These are phyloP conservation scores for Triticum turgidum DNA, from an alignment of 176 grass and related monocot genomes.

Conservation along the genomic window DNA sequence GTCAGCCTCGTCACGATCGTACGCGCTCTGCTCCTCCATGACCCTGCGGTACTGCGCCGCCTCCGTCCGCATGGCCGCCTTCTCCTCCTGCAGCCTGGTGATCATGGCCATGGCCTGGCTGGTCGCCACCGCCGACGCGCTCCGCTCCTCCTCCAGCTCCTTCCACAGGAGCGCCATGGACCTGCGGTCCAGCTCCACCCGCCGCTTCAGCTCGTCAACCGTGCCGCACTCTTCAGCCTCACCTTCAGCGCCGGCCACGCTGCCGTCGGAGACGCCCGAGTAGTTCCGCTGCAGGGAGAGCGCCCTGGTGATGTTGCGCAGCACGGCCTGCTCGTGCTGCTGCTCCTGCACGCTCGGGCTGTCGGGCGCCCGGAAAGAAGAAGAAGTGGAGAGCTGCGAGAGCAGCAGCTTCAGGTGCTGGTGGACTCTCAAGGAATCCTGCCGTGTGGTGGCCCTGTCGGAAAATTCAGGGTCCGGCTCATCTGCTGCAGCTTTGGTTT, in stretches of 20 bases:
- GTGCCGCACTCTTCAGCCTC: slow-evolving; percentile 42
- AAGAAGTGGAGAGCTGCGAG: slow-evolving; percentile 52
- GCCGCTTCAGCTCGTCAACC: slow-evolving; percentile 56
- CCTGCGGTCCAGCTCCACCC: slow-evolving; percentile 60
- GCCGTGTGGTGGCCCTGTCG: slow-evolving; percentile 35
- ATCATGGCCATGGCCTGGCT: slow-evolving; percentile 97
- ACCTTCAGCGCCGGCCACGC: slow-evolving; percentile 20
- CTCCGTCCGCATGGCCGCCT: slow-evolving; percentile 80
- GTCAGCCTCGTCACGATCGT: slow-evolving; percentile 60
- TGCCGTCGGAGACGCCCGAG: slow-evolving; percentile 48
- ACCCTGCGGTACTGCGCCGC: slow-evolving; percentile 68
- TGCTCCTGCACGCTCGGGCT: slow-evolving; percentile 42
- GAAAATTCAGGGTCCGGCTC: slow-evolving; percentile 26
- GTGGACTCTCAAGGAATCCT: slow-evolving; percentile 48
- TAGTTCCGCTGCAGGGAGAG: slow-evolving; percentile 48
- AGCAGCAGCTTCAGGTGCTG: slow-evolving; percentile 69
- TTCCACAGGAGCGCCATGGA: slow-evolving; percentile 74
- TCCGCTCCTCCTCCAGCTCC: slow-evolving; percentile 91
- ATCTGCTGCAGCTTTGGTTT: slow-evolving; percentile 12
- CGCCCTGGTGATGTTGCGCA: slow-evolving; percentile 54
- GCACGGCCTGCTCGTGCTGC: slow-evolving; percentile 43
- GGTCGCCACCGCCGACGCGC: slow-evolving; percentile 68
- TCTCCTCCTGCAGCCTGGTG: slow-evolving; percentile 90
- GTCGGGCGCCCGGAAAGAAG: slow-evolving; percentile 21
- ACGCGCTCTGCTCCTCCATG: slow-evolving; percentile 89